Base-by-base conservation (phyloP, 768 basidiomycete genomes). In the Agaricus blazei region DNA sequence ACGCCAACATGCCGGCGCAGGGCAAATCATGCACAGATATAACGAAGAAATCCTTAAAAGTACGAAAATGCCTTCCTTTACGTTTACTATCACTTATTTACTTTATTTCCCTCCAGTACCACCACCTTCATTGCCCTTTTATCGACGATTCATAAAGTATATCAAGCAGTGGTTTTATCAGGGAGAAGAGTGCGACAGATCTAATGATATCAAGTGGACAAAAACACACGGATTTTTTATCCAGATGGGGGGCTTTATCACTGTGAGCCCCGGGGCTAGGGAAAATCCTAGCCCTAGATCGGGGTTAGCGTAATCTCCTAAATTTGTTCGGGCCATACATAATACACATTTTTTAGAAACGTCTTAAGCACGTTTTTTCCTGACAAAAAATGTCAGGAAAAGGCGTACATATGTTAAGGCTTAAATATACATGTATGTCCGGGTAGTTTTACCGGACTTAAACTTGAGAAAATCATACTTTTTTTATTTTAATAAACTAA, bases 181-280 rank as follows among this genome's bases (percentile, higher is more conserved):
- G 19, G 19, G 19, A 15, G 47, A 34, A 29, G 47, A 48, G 19
- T 5, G n/a, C n/a, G 23, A 34, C 4, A 19, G 38, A 12, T 2
- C 36, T 11, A 6, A 11, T 23, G 36, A 26, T 24, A 23, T n/a
- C 14, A 48, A 34, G n/a, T 60, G 59, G 59, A 60, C 59, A 12
- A 41, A 60, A 51, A 58, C 57, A n/a, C 57, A 60, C 34, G 59
- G 57, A 11, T 58, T 58, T 37, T 55, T 58, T 38, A 19, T 58
- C 9, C 48, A 51, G 40, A 52, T 55, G 59, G 57, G 57, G 23
- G 57, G 59, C 14, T 58, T 60, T 27, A n/a, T n/a, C n/a, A n/a
- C n/a, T n/a, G n/a, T n/a, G n/a, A n/a, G n/a, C n/a, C n/a, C n/a
- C n/a, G n/a, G n/a, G n/a, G n/a, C n/a, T n/a, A n/a, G n/a, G n/a